Evolutionary conservation across 75 land plant genomes (phyloP), one percentile per base, ranked within the genome.

Genomic region (Cryptomeria japonica): DNA sequence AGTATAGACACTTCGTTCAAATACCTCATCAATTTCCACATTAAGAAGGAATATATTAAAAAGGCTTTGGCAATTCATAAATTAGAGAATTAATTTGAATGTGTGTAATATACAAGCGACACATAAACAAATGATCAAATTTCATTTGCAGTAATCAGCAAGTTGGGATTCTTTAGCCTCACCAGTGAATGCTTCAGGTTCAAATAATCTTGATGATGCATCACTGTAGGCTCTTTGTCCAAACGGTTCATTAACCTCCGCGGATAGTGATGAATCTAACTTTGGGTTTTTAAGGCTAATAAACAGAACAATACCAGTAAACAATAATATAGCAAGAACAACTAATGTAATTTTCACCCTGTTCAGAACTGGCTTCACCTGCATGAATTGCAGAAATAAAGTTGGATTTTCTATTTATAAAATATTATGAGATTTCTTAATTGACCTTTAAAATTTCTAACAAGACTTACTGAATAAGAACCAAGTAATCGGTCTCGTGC

Each of bases 401-500:
- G 64, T 13, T 37, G 28, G 41, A 61, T 25, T 22, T 39, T 22
- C 12, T 44, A 44, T 38, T 22, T 44, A 80, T 28, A 11, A 44
- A 80, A 80, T 80, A 28, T 80, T 28, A 41, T 25, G 39, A 80
- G 83, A 80, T 80, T 80, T 25, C 34, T 83, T 83, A 83, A 19
- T 12, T 28, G 34, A 37, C 2, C 72, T 53, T 85, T 73, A 15
- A 36, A 14, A 75, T 28, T 28, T 16, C 3, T 25, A 28, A 82
- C 84, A 82, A 44, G 18, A 85, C 96, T 93, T 92, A 97, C 99
- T 86, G 94, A 90, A 80, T 93, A 98, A 44, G 98, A 95, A 80
- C 99, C 97, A 49, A 98, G 94, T 80, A 98, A 95, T 42, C 99
- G 93, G 87, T 98, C 99, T 41, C 99, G 99, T 10, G 99, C 99